Evolutionary conservation across 805 yeast species (phyloP).

Genomic region (Candida pseudoglaebosa): DNA sequence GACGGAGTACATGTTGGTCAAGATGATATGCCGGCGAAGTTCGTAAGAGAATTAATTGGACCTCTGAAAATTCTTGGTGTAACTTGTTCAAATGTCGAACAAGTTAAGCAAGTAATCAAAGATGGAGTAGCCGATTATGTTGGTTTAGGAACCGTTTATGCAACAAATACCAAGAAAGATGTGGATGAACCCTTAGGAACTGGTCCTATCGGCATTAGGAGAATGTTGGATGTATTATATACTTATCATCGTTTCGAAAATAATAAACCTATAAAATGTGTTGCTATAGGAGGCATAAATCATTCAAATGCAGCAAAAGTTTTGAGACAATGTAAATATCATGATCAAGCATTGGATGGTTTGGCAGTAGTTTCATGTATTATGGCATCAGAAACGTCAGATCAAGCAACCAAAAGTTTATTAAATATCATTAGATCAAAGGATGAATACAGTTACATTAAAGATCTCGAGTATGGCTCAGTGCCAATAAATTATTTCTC

Average conservation of each 20-base stretch:
- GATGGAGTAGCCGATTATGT: slow-evolving; percentile 66
- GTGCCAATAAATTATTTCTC: not conserved
- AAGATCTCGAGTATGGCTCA: not conserved
- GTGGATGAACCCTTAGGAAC: slow-evolving; percentile 44
- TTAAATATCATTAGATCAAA: slow-evolving; percentile 21
- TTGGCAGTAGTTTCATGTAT: slow-evolving; percentile 85
- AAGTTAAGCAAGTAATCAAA: slow-evolving; percentile 47
- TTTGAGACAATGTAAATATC: slow-evolving; percentile 43
- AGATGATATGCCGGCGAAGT: slow-evolving; percentile 67
- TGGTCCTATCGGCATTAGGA: slow-evolving; percentile 66
- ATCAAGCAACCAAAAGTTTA: slow-evolving; percentile 42
- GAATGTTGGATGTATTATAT: slow-evolving; percentile 44
- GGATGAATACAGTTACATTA: not conserved
- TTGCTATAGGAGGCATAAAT: slow-evolving; percentile 79
- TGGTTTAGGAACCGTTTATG: slow-evolving; percentile 78
- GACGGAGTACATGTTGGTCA: slow-evolving; percentile 95
- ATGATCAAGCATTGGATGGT: slow-evolving; percentile 62
- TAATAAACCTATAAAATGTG: slow-evolving; percentile 47
- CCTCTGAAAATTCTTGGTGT: slow-evolving; percentile 76
- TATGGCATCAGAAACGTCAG: slow-evolving; percentile 61
- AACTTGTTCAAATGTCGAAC: slow-evolving; percentile 59
- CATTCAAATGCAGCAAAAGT: slow-evolving; percentile 58
- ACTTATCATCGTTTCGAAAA: slow-evolving; percentile 18
- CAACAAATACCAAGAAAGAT: slow-evolving; percentile 66
- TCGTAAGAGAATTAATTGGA: slow-evolving; percentile 65